These are phyloP conservation scores for Colletotrichum magnum DNA, from an alignment of 2,329 filamentous ascomycete species.

Conservation along the genomic window DNA sequence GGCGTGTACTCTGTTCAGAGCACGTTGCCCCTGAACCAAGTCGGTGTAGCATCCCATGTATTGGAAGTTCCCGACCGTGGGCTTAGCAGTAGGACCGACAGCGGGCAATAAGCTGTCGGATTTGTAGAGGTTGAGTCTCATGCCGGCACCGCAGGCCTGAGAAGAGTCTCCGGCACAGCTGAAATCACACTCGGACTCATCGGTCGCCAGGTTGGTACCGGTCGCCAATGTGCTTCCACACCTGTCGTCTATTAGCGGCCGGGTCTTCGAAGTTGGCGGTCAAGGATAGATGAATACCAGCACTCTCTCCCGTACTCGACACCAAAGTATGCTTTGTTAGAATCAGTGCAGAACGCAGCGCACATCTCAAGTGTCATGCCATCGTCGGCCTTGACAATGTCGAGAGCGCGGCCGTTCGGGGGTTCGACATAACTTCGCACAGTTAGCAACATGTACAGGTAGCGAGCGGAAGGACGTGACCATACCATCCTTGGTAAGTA, in stretches of 20 bases:
- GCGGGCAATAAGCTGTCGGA: conserved; percentile 22
- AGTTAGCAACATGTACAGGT: neutral
- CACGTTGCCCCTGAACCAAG: conserved; percentile 45
- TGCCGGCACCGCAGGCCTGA: conserved; percentile 29
- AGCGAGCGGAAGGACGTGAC: neutral
- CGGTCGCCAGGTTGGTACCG: conserved; percentile 32
- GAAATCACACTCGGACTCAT: conserved; percentile 29
- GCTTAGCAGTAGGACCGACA: conserved; percentile 2
- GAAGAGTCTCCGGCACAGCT: conserved; percentile 22
- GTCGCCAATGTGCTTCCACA: conserved; percentile 24
- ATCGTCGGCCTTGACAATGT: conserved; percentile 45
- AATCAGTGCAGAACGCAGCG: conserved; percentile 47
- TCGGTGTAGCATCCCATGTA: conserved; percentile 56
- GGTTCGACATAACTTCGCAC: conserved; percentile 50
- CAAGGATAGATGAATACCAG: conserved; percentile 47
- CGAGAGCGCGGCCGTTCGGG: conserved; percentile 48
- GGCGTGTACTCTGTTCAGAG: conserved; percentile 47
- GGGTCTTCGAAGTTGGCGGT: neutral
- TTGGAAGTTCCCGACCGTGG: conserved; percentile 44
- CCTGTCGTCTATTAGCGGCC: conserved; percentile 45
- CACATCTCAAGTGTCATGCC: conserved; percentile 53
- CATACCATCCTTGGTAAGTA: conserved; percentile 25
- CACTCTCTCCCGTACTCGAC: conserved; percentile 56
- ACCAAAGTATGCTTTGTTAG: conserved; percentile 48
- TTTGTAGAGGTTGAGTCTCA: conserved; percentile 34